A percentile compares a stretch with the other conserved stretches of the same genome.
Evolutionary conservation across 2,329 filamentous ascomycete species (phyloP).

Genomic region (Neofusicoccum umdonicola): DNA sequence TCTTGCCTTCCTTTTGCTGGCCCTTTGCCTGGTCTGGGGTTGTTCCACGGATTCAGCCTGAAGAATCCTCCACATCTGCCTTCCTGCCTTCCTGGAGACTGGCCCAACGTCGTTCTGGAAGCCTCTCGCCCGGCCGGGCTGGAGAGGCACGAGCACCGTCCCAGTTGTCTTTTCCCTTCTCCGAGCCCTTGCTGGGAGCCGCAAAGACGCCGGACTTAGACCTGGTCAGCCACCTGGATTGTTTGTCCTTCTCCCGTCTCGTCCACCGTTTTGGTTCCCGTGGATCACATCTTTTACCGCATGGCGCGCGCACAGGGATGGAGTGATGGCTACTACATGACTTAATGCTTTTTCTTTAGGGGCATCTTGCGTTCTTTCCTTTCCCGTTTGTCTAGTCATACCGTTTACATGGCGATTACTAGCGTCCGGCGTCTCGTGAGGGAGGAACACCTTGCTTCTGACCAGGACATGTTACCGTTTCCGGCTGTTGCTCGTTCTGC

Average conservation of each 20-base stretch:
- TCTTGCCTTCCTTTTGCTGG: slow-evolving; percentile 8
- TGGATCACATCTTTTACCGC: slow-evolving; percentile 12
- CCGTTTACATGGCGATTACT: slow-evolving; percentile 12
- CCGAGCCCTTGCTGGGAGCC: slow-evolving; percentile 4
- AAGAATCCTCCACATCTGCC: neutral
- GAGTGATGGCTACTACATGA: slow-evolving; percentile 15
- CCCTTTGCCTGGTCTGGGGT: slow-evolving; percentile 8
- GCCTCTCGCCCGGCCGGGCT: slow-evolving; percentile 3
- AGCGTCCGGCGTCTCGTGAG: slow-evolving; percentile 16
- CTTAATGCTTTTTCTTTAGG: slow-evolving; percentile 18
- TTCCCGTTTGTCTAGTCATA: slow-evolving; percentile 7
- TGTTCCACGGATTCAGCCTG: slow-evolving; percentile 14
- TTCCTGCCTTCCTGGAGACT: neutral
- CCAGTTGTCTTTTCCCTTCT: neutral
- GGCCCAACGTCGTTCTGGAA: slow-evolving; percentile 4
- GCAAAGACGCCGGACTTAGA: slow-evolving; percentile 16
- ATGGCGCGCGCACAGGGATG: slow-evolving; percentile 12
- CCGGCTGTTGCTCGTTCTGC: slow-evolving; percentile 15
- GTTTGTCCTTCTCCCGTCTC: slow-evolving; percentile 12
- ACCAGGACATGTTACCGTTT: slow-evolving; percentile 11
- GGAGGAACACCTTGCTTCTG: slow-evolving; percentile 15
- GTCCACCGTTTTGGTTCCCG: slow-evolving; percentile 11
- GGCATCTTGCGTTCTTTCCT: slow-evolving; percentile 10
- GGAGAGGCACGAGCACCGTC: neutral
- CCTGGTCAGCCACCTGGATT: slow-evolving; percentile 12